phyloP scores from a whole-genome alignment of 1,284 basidiomycete genomes.

The Ceratorhiza oryzae-sativae region DNA sequence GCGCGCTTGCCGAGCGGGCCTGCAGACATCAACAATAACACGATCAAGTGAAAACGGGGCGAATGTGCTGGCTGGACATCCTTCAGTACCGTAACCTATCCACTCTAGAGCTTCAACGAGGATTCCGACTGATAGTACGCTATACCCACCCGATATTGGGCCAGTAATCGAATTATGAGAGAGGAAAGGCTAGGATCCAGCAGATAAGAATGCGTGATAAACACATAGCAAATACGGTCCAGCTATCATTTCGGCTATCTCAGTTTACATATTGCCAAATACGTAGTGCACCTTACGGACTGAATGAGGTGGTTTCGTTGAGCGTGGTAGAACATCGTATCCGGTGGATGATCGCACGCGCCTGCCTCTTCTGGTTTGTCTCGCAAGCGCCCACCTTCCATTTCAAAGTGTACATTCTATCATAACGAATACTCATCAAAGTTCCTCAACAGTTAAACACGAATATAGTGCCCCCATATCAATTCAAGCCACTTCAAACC shows the following conservation, averaged over 20 bases:
- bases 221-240: slow-evolving; percentile 26
- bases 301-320: slow-evolving; percentile 36
- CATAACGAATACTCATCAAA: not conserved
- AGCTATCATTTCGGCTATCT: not conserved
- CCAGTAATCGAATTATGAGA: slow-evolving; percentile 4
- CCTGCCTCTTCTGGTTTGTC: not conserved
- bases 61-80: slow-evolving; percentile 24
- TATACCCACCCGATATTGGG: slow-evolving; percentile 17
- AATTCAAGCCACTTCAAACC: not conserved
- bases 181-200: slow-evolving; percentile 8
- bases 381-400: not conserved
- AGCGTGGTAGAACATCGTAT: slow-evolving; percentile 34
- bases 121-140: not conserved
- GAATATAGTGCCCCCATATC: not conserved
- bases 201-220: slow-evolving; percentile 29
- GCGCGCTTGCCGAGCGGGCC: slow-evolving; percentile 10
- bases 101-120: too few relatives aligned
- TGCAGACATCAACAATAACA: not conserved
- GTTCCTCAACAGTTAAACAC: not conserved
- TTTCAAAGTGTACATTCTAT: not conserved
- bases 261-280: not conserved
- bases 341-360: not conserved
- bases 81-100: slow-evolving; percentile 17
- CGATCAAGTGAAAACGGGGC: slow-evolving; percentile 14
- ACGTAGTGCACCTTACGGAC: slow-evolving; percentile 15